Conservation (phyloP, 2,329 filamentous ascomycete species). For the Ploettnerulaceae sp. region DNA sequence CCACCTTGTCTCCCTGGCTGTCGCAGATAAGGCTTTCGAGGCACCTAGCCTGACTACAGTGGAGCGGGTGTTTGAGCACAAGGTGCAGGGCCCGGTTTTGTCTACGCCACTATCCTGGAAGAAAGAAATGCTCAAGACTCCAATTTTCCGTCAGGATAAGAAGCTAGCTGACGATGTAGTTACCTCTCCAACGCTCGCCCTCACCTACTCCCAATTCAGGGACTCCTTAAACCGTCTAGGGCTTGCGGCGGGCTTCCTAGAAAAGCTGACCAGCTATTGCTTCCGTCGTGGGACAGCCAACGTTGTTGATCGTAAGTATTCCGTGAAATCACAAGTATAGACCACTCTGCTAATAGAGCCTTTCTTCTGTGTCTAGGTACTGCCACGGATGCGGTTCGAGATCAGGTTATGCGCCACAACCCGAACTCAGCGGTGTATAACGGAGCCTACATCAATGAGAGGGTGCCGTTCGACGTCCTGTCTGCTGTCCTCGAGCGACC, state of each 20-base stretch:
- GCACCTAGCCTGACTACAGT: conserved; percentile 14
- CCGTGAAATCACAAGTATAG: neutral
- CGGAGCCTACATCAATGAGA: conserved; percentile 20
- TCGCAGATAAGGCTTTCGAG: conserved; percentile 17
- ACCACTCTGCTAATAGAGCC: neutral
- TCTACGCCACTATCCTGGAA: conserved; percentile 17
- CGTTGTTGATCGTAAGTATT: conserved; percentile 22
- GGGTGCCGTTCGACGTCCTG: conserved; percentile 20
- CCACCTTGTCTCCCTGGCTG: conserved; percentile 17
- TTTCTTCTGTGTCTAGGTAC: neutral
- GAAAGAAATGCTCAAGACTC: conserved; percentile 17
- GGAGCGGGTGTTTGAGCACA: conserved; percentile 17
- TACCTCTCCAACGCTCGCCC: no score
- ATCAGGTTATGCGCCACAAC: conserved; percentile 24
- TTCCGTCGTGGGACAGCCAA: conserved; percentile 23
- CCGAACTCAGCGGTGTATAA: conserved; percentile 20
- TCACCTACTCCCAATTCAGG: conserved; percentile 11
- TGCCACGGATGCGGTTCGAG: conserved; percentile 17
- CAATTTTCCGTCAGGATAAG: conserved; percentile 16
- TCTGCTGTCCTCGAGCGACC: conserved; percentile 18
- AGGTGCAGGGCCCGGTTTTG: conserved; percentile 11
- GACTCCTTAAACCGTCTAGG: conserved; percentile 7
- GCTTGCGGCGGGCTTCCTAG: conserved; percentile 8
- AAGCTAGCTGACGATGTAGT: no score
- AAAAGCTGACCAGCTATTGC: conserved; percentile 23